Evolutionary conservation across 2,329 filamentous ascomycete species (phyloP).

Genomic region (Fusarium chaquense): DNA sequence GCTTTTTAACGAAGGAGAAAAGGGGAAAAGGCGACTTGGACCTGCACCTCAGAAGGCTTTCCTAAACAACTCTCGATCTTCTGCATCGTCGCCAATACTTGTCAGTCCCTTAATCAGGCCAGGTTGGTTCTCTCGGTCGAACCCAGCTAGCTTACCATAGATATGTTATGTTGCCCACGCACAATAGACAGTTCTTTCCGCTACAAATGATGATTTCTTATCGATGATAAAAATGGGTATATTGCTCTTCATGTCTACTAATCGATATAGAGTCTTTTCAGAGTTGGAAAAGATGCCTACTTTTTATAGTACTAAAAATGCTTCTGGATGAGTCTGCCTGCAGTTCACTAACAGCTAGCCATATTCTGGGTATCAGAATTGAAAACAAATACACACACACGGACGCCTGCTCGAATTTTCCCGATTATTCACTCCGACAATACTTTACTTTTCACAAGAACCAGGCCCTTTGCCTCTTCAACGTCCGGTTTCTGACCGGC

Average conservation of each 20-base stretch:
- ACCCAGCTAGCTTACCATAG: conserved; percentile 47
- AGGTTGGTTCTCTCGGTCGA: conserved; percentile 33
- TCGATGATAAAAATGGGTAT: neutral
- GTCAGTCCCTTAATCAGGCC: conserved; percentile 33
- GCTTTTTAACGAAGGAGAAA: neutral
- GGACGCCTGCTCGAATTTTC: conserved; percentile 2
- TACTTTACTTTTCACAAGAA: neutral
- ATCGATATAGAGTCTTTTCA: neutral
- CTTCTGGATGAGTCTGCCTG: neutral
- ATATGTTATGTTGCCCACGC: conserved; percentile 48
- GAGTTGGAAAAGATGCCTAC: neutral
- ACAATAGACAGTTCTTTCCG: conserved; percentile 49
- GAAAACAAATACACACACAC: conserved; percentile 12
- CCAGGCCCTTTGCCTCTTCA: neutral
- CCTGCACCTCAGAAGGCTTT: conserved; percentile 11
- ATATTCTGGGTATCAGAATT: conserved; percentile 24
- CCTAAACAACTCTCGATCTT: conserved; percentile 14
- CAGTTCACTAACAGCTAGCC: neutral
- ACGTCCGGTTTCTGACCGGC: neutral
- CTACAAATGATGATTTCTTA: conserved; percentile 21
- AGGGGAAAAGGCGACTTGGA: conserved; percentile 11
- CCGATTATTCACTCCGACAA: neutral
- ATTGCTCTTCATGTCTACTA: neutral
- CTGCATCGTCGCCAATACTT: conserved; percentile 34
- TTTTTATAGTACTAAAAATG: neutral